Conservation (phyloP, 805 yeast genomes). For the Tetrapisispora pingtungensis region DNA sequence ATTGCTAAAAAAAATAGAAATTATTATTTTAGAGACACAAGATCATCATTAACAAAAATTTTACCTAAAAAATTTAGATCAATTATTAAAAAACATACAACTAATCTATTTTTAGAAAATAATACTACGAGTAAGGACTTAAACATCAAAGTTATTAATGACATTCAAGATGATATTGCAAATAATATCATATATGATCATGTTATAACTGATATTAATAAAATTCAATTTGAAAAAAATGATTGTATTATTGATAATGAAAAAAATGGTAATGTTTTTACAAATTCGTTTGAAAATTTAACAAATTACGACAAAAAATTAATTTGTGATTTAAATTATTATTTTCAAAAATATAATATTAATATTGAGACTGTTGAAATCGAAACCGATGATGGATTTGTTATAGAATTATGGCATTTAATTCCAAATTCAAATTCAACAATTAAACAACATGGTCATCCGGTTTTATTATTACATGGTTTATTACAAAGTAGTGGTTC, state of each 20-base stretch:
- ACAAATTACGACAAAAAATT: slow-evolving; percentile 27
- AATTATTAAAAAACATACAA: slow-evolving; percentile 1
- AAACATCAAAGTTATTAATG: slow-evolving; percentile 4
- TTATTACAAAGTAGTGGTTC: slow-evolving; percentile 81
- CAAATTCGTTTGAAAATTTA: slow-evolving; percentile 3
- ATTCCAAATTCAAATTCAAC: slow-evolving; percentile 12
- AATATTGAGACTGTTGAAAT: slow-evolving; percentile 50
- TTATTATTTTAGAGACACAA: slow-evolving; percentile 18
- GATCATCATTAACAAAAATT: slow-evolving; percentile 19
- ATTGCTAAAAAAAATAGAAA: background rate
- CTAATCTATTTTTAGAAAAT: background rate
- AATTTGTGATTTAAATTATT: slow-evolving; percentile 52
- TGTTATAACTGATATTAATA: slow-evolving; percentile 13
- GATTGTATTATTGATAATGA: background rate
- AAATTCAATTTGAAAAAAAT: background rate
- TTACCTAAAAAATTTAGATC: slow-evolving; percentile 1
- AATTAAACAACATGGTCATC: slow-evolving; percentile 33
- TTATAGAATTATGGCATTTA: slow-evolving; percentile 48
- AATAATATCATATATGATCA: slow-evolving; percentile 26
- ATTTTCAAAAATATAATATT: slow-evolving; percentile 51
- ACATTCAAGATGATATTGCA: slow-evolving; percentile 17
- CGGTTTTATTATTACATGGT: slow-evolving; percentile 77
- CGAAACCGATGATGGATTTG: slow-evolving; percentile 73
- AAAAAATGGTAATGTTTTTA: background rate
- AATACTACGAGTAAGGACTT: slow-evolving; percentile 1